Evolutionary conservation across 495 filamentous ascomycete species (phyloP).

Genomic region (Hypoxylon fragiforme): DNA sequence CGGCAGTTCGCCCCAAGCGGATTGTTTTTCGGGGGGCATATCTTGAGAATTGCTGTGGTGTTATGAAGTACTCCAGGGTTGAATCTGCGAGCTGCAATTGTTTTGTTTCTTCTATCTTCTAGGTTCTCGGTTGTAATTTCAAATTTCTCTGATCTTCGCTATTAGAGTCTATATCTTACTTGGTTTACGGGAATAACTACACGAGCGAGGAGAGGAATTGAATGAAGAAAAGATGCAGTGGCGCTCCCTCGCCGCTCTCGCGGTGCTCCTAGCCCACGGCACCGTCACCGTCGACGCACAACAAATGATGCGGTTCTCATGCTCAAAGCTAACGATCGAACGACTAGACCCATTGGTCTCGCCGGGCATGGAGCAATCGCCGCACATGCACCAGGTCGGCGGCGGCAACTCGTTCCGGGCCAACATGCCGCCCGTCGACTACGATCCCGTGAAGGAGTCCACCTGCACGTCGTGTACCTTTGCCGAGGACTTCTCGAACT

Average conservation of each 20-base stretch:
- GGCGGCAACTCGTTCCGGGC: constrained; percentile 44
- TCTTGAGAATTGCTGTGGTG: background rate
- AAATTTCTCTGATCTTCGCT: background rate
- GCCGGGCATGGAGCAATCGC: constrained; percentile 33
- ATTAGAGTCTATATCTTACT: background rate
- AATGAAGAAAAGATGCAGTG: constrained; percentile 51
- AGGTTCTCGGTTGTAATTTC: background rate
- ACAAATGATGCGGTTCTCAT: constrained; percentile 48
- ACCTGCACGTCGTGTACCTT: constrained; percentile 42
- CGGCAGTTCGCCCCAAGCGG: constrained; percentile 16
- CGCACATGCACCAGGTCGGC: constrained; percentile 48
- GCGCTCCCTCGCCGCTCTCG: constrained; percentile 44
- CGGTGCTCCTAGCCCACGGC: constrained; percentile 46
- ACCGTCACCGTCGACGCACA: constrained; percentile 41
- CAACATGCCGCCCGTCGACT: constrained; percentile 34
- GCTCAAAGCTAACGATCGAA: constrained; percentile 33
- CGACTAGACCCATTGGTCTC: constrained; percentile 34
- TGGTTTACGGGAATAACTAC: too few species aligned
- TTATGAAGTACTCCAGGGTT: too few species aligned
- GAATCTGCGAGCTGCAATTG: too few species aligned
- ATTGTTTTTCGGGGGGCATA: constrained; percentile 2
- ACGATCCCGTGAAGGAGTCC: constrained; percentile 31
- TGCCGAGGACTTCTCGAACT: constrained; percentile 46
- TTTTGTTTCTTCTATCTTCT: too few species aligned
- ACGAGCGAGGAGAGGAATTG: too few species aligned